Evolutionary conservation across 2,329 filamentous ascomycete genomes (phyloP), one percentile per base, ranked within the genome.

Genomic region (Aaosphaeria arxii): DNA sequence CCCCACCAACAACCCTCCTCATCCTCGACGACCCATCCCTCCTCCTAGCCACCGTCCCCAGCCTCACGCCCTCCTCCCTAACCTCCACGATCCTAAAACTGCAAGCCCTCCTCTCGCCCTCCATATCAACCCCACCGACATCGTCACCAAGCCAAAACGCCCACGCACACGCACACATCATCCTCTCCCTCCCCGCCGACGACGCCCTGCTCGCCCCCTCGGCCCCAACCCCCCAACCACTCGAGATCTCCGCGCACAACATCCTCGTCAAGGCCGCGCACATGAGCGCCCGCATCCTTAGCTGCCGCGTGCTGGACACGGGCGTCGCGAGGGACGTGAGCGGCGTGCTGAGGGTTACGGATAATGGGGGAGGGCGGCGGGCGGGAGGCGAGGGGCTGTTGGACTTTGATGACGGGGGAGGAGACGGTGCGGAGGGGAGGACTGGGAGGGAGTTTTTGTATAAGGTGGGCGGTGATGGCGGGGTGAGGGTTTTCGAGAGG

Each of bases 321-420:
- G 92, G 92, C 1, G 85, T 85, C n/a, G 91, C 92, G 53, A 86
- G 81, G 65, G 92, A 96, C 71, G 89, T 97, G 31, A 95, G 89
- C 71, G 92, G 92, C 3, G 90, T 96, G 40, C 63, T 96, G 53
- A 81, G 91, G 56, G 77, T 94, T 43, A 91, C 87, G 13, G 78
- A 70, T 11, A 65, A 64, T 30, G 63, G 50, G 5, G 46, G 57
- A 4, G 59, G 47, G 46, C 59, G 62, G 74, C 51, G 70, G 53
- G 40, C 56, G 30, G 30, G 53, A 11, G 33, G 11, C 7, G 39
- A 24, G 45, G 60, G 53, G 11, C 36, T 58, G 7, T 45, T 42
- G 39, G 30, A 29, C 43, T 47, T 32, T 58, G 72, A 44, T 79
- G 88, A 11, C 62, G 5, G 57, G 55, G 11, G 61, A 55, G 4